Conservation (phyloP, 1,284 basidiomycete genomes). For the Thecaphora thlaspeos region DNA sequence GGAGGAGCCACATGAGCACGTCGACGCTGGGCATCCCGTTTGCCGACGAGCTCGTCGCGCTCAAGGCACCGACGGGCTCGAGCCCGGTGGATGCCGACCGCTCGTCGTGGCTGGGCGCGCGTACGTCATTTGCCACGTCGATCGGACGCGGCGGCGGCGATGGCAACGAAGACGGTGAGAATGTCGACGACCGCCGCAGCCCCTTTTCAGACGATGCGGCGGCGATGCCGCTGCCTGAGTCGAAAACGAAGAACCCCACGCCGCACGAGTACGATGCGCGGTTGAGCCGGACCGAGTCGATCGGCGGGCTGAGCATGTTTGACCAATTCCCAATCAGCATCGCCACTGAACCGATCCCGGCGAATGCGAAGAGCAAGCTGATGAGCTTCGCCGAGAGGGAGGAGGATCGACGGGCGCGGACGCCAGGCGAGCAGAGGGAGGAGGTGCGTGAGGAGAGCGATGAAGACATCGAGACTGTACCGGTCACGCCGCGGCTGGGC, state of each 20-base stretch:
- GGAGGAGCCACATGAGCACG: constrained; percentile 4
- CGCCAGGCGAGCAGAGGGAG: no score
- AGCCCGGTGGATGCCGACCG: constrained; percentile 7
- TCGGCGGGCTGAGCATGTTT: constrained; percentile 20
- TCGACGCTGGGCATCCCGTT: constrained; percentile 33
- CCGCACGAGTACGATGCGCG: constrained; percentile 8
- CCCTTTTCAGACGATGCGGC: no score
- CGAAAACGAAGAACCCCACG: constrained; percentile 4
- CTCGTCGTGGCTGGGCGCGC: constrained; percentile 2
- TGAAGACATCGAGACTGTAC: no score
- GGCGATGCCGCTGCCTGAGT: background rate
- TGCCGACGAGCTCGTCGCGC: constrained; percentile 20
- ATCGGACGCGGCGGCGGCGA: background rate
- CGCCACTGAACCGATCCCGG: constrained; percentile 2
- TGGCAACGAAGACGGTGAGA: no score
- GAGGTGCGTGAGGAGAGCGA: no score
- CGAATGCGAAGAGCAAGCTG: constrained; percentile 3
- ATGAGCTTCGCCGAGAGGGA: no score
- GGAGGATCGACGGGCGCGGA: no score
- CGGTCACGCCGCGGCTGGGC: no score
- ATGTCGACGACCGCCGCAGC: no score
- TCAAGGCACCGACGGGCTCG: background rate
- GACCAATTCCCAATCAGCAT: constrained; percentile 17
- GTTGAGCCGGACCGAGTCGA: background rate
- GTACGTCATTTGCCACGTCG: background rate